Evolutionary conservation across 139 green algal species (phyloP), one percentile per base, ranked within the genome.

Genomic region (Micractinium sp.): DNA sequence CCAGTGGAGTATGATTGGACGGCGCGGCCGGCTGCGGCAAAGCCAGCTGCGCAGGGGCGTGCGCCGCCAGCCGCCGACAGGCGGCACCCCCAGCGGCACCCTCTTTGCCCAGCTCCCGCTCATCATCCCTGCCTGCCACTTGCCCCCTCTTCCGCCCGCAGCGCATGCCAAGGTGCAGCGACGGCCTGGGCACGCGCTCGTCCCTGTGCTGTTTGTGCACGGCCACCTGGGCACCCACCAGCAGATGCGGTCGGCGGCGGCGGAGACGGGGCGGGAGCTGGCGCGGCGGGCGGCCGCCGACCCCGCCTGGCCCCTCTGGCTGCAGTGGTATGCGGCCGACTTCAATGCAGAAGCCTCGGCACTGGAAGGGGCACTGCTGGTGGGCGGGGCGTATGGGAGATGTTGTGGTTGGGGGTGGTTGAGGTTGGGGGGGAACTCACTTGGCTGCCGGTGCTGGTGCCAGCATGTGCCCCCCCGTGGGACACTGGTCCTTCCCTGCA

Each of bases 191-290:
- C 47, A 56, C 9, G 47, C 47, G 7, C 13, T 60, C 12, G 61
- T 90, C 25, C 83, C 90, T 14, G 39, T 93, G 27, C 82, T 93
- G 18, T 93, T 93, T 39, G 88, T 93, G 14, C 90, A 91, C n/a
- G 90, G 90, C 9, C 88, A 93, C 69, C 47, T 90, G 66, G 90
- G 90, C 60, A 87, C 41, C 19, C 77, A 87, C 47, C 56, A 93
- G 67, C 88, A 90, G 56, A 90, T 90, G 88, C 69, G 88, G 69
- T 90, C 88, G 16, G 63, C 85, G 3, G 88, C 88, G 29, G 66
- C 88, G 13, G 81, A 90, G 56, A 88, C 81, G 9, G 88, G 66
- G 18, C 47, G 88, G 14, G 81, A 90, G 81, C 33, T 90, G 71
- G 38, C 38, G 0, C 63, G 88, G 25, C 39, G 81, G 35, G 25